Evolutionary conservation across 2,329 filamentous ascomycete species (phyloP).

Genomic region (Orbilia oligospora): DNA sequence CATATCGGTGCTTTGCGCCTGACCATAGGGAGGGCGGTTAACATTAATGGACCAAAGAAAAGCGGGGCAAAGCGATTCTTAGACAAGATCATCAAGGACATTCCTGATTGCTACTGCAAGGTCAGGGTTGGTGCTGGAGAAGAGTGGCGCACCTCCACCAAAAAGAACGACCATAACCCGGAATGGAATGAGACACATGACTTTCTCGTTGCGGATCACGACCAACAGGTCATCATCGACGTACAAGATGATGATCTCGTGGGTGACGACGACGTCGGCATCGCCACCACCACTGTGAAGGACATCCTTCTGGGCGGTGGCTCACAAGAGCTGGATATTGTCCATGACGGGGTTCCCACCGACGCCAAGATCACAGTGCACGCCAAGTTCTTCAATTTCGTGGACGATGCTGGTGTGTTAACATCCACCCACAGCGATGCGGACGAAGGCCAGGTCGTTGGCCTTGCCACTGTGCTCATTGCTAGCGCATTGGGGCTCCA

Average conservation of each 20-base stretch:
- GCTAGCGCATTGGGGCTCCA: conserved; percentile 68
- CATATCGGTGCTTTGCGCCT: conserved; percentile 69
- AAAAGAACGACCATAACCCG: conserved; percentile 68
- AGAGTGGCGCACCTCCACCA: conserved; percentile 68
- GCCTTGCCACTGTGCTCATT: conserved; percentile 69
- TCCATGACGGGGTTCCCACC: conserved; percentile 67
- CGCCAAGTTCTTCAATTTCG: conserved; percentile 68
- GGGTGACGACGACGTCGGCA: conserved; percentile 69
- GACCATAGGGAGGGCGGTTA: conserved; percentile 68
- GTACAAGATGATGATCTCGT: conserved; percentile 69
- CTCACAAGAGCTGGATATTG: conserved; percentile 67
- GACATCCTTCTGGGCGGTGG: conserved; percentile 68
- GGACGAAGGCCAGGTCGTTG: conserved; percentile 66
- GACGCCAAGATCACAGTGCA: conserved; percentile 66
- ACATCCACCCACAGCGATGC: conserved; percentile 64
- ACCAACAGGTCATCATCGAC: conserved; percentile 68
- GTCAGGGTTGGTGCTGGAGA: conserved; percentile 69
- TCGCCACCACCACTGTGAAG: conserved; percentile 68
- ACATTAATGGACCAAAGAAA: conserved; percentile 66
- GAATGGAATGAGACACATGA: conserved; percentile 71
- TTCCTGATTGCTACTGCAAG: conserved; percentile 70
- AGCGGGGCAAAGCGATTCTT: conserved; percentile 67
- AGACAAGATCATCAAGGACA: conserved; percentile 69
- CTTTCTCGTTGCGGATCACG: conserved; percentile 69
- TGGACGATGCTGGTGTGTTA: conserved; percentile 65